Evolutionary conservation across 768 basidiomycete genomes (phyloP).

Genomic region (Cyclocybe aegerita): DNA sequence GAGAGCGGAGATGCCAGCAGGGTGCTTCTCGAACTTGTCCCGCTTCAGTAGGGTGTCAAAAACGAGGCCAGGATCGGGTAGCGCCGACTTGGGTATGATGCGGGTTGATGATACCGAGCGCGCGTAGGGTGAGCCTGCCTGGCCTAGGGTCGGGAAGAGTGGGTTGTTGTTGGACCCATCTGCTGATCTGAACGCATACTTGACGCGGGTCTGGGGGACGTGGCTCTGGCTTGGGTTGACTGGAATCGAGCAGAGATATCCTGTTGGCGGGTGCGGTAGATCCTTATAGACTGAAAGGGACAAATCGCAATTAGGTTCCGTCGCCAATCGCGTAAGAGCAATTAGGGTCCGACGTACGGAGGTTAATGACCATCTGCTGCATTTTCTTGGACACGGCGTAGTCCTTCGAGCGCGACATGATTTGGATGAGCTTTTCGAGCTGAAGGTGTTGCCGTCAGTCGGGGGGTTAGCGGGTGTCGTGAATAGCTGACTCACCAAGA

Average conservation of each 20-base stretch:
- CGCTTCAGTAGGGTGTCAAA: slow-evolving; percentile 69
- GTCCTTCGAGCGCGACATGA: slow-evolving; percentile 54
- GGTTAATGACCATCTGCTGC: slow-evolving; percentile 50
- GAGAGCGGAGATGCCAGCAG: slow-evolving; percentile 67
- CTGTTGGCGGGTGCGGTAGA: slow-evolving; percentile 70
- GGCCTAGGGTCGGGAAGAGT: slow-evolving; percentile 52
- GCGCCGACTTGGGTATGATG: slow-evolving; percentile 36
- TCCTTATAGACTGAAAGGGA: slow-evolving; percentile 65
- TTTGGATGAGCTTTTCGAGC: slow-evolving; percentile 61
- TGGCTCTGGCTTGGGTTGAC: slow-evolving; percentile 8
- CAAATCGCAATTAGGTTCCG: slow-evolving; percentile 16
- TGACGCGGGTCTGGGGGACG: slow-evolving; percentile 17
- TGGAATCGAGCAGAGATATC: slow-evolving; percentile 40
- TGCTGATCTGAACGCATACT: slow-evolving; percentile 56
- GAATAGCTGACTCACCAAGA: slow-evolving; percentile 44
- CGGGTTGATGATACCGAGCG: slow-evolving; percentile 58
- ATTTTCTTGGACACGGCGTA: slow-evolving; percentile 31
- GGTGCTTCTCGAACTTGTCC: slow-evolving; percentile 51
- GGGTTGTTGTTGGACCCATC: slow-evolving; percentile 66
- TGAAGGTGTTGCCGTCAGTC: slow-evolving; percentile 17
- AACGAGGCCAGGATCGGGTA: slow-evolving; percentile 67
- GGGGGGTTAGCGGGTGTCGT: background rate
- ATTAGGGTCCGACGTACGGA: slow-evolving; percentile 43
- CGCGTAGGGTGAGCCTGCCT: slow-evolving; percentile 66
- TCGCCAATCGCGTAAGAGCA: slow-evolving; percentile 2